Conservation (phyloP, 495 filamentous ascomycete species). For the Pseudotulostoma volvatum region DNA sequence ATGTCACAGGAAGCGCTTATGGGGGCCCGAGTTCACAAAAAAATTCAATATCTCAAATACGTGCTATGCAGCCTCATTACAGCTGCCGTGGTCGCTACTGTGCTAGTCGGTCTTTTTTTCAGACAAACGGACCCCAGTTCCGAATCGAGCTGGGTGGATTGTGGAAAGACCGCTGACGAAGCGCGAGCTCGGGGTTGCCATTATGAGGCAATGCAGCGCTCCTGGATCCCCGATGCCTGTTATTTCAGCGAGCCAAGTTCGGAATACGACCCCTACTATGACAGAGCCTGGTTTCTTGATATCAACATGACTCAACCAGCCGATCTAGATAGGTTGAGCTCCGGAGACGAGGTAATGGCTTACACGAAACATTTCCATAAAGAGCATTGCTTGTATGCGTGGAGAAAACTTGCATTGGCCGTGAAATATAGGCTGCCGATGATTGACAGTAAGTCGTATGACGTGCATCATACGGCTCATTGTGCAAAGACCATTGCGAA, state of each 20-base stretch:
- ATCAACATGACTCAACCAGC: slow-evolving; percentile 1
- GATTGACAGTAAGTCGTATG: slow-evolving; percentile 3
- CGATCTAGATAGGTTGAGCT: slow-evolving; percentile 1
- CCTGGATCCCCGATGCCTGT: slow-evolving; percentile 3
- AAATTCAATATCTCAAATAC: no score
- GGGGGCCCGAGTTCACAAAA: no score
- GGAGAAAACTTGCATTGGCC: slow-evolving; percentile 1
- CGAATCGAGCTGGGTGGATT: slow-evolving; percentile 1
- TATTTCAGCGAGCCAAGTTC: slow-evolving; percentile 1
- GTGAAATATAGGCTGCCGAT: not conserved
- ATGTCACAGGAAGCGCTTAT: no score
- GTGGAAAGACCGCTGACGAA: slow-evolving; percentile 2
- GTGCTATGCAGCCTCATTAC: no score
- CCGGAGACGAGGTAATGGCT: slow-evolving; percentile 1
- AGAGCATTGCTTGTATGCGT: slow-evolving; percentile 2
- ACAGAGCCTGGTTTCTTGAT: slow-evolving; percentile 1
- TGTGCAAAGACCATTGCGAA: slow-evolving; percentile 2
- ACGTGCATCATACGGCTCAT: slow-evolving; percentile 3
- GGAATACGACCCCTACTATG: slow-evolving; percentile 3
- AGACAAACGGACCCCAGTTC: no score
- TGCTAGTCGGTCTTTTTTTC: no score
- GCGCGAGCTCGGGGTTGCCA: slow-evolving; percentile 2
- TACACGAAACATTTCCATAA: slow-evolving; percentile 2
- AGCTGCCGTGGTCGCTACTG: no score
- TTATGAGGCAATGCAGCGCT: slow-evolving; percentile 3